A percentile compares a stretch with the other conserved stretches of the same genome.
Evolutionary conservation across 2,329 filamentous ascomycete genomes (phyloP).

Genomic region (Arthrinium phaeospermum): DNA sequence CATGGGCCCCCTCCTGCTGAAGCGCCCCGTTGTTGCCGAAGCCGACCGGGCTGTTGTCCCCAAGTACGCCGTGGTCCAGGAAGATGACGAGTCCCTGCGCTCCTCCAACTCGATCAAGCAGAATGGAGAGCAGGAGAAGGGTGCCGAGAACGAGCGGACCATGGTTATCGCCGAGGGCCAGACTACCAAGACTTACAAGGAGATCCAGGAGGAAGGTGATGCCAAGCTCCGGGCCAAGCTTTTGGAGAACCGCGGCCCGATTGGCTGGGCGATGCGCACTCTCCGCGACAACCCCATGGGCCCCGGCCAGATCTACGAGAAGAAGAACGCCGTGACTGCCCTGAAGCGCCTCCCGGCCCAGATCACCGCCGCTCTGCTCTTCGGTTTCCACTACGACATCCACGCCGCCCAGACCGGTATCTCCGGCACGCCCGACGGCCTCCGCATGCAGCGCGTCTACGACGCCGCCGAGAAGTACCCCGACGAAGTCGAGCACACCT

Average conservation of each 20-base stretch:
- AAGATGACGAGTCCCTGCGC: conserved; percentile 46
- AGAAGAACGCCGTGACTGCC: conserved; percentile 69
- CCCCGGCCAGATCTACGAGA: conserved; percentile 75
- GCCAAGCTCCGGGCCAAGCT: conserved; percentile 68
- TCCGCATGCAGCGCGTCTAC: conserved; percentile 74
- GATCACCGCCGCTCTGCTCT: conserved; percentile 67
- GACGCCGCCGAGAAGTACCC: conserved; percentile 67
- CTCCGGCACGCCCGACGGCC: conserved; percentile 73
- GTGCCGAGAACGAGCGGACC: conserved; percentile 47
- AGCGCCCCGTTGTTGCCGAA: conserved; percentile 59
- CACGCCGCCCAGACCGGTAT: conserved; percentile 77
- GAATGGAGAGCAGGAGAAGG: neutral
- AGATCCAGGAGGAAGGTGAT: conserved; percentile 62
- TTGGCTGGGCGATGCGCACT: conserved; percentile 84
- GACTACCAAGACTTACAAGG: conserved; percentile 62
- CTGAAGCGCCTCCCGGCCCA: conserved; percentile 72
- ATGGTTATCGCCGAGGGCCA: conserved; percentile 52
- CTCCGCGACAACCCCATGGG: conserved; percentile 77
- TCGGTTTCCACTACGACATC: conserved; percentile 83
- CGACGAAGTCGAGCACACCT: conserved; percentile 73
- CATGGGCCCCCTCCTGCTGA: conserved; percentile 68
- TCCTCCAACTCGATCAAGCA: conserved; percentile 13
- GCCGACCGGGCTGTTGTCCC: conserved; percentile 65
- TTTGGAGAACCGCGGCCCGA: conserved; percentile 64
- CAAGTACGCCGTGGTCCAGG: conserved; percentile 79